These are phyloP conservation scores for Madurella mycetomatis DNA, from an alignment of 2,329 filamentous ascomycete genomes.

Conservation along the genomic window DNA sequence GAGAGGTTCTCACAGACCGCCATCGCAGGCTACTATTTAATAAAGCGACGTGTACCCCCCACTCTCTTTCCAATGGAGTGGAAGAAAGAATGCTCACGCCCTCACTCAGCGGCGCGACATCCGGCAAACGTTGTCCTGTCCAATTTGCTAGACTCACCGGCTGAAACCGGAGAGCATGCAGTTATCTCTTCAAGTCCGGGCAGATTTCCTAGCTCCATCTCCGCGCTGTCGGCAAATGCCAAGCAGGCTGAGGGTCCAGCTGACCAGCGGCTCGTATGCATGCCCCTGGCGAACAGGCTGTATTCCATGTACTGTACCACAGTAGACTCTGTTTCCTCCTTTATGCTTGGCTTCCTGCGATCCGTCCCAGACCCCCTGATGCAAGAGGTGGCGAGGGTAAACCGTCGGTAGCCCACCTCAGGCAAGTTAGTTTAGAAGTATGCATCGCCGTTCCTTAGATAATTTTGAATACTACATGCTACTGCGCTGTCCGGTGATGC, in stretches of 20 bases:
- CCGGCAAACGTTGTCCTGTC: not conserved
- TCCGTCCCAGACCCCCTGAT: not conserved
- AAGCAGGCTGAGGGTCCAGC: conserved; percentile 3
- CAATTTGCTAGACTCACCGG: not conserved
- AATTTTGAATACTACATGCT: not conserved
- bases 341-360: not conserved
- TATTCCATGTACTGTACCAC: no score
- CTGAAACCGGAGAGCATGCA: conserved; percentile 11
- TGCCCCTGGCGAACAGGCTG: not conserved
- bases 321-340: not conserved
- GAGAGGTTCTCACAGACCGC: not conserved
- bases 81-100: not conserved
- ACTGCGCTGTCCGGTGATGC: no score
- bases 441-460: not conserved
- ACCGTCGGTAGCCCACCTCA: not conserved
- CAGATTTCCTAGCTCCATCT: conserved; percentile 1
- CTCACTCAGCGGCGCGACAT: no score
- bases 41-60: not conserved
- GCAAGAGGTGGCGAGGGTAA: no score
- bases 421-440: not conserved
- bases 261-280: conserved; percentile 4
- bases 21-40: not conserved
- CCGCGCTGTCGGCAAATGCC: conserved; percentile 8
- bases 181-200: not conserved
- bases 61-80: not conserved